A percentile compares a stretch with the other conserved stretches of the same genome.
These are phyloP conservation scores for Backusella luteola DNA, from an alignment of 192 early-diverging fungal genomes.

Conservation along the genomic window DNA sequence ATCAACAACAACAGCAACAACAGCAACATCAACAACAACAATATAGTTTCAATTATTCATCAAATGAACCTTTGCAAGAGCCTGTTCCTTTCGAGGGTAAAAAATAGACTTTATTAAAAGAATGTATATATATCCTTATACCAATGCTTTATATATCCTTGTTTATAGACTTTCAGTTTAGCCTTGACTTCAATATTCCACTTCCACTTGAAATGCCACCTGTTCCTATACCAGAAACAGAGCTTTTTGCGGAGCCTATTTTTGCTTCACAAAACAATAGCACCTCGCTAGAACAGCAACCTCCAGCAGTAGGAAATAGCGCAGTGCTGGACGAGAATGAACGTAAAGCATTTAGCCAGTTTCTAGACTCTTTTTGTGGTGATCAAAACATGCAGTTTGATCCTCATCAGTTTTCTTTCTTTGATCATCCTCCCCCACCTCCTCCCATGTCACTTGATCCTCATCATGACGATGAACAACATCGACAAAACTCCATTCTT, in stretches of 20 bases:
- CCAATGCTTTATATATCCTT: not conserved
- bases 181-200: not conserved
- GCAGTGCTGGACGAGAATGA: conserved; percentile 40
- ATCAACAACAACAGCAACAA: too few relatives aligned
- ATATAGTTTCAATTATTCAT: not conserved
- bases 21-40: not conserved
- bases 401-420: conserved; percentile 3
- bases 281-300: not conserved
- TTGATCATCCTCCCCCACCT: not conserved
- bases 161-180: conserved; percentile 39
- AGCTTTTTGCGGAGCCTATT: not conserved
- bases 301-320: not conserved
- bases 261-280: not conserved
- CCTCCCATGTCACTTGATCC: conserved; percentile 7
- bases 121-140: not conserved
- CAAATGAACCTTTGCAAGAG: conserved; percentile 22
- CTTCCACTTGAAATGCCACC: conserved; percentile 2
- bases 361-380: conserved; percentile 48
- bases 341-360: conserved; percentile 48
- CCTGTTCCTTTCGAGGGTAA: conserved; percentile 41
- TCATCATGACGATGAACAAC: conserved; percentile 1
- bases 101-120: not conserved
- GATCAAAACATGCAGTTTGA: conserved; percentile 41
- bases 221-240: not conserved
- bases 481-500: conserved; percentile 4